Conservation (phyloP, 2,329 filamentous ascomycete species). For the Lasiodiplodia gonubiensis region DNA sequence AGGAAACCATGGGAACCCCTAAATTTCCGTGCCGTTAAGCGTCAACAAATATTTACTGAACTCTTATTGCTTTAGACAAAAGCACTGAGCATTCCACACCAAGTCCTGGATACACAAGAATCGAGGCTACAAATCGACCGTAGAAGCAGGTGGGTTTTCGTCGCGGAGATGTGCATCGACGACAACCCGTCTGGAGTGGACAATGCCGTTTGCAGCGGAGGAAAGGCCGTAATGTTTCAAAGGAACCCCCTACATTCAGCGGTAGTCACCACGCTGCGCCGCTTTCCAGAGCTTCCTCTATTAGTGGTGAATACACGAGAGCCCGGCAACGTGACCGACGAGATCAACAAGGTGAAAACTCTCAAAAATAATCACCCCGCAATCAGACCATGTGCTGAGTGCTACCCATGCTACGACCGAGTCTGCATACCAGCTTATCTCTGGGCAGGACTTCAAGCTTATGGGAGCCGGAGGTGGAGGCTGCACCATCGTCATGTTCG, state of each 20-base stretch:
- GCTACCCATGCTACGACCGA: conserved; percentile 78
- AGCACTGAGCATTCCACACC: conserved; percentile 86
- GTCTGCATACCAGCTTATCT: conserved; percentile 62
- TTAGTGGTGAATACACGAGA: conserved; percentile 89
- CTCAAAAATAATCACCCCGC: conserved; percentile 74
- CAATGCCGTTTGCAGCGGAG: conserved; percentile 92
- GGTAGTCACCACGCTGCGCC: conserved; percentile 74
- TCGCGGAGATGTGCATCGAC: conserved; percentile 95
- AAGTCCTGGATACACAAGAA: conserved; percentile 85
- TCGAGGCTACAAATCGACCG: conserved; percentile 88
- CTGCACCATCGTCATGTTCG: conserved; percentile 89
- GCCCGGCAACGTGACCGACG: conserved; percentile 79
- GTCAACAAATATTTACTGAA: too few species aligned
- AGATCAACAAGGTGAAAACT: conserved; percentile 83
- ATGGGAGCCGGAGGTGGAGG: conserved; percentile 95
- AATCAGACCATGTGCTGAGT: conserved; percentile 80
- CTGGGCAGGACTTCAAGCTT: conserved; percentile 73
- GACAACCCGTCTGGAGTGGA: conserved; percentile 96
- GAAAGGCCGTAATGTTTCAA: conserved; percentile 92
- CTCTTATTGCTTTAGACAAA: conserved; percentile 87
- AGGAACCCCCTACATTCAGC: conserved; percentile 80
- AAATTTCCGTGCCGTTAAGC: too few species aligned
- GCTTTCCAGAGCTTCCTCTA: conserved; percentile 90
- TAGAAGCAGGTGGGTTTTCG: conserved; percentile 98
- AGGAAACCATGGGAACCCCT: too few species aligned